phyloP scores from a whole-genome alignment of 2,329 filamentous ascomycete species.

The Microcyclosporella mali region DNA sequence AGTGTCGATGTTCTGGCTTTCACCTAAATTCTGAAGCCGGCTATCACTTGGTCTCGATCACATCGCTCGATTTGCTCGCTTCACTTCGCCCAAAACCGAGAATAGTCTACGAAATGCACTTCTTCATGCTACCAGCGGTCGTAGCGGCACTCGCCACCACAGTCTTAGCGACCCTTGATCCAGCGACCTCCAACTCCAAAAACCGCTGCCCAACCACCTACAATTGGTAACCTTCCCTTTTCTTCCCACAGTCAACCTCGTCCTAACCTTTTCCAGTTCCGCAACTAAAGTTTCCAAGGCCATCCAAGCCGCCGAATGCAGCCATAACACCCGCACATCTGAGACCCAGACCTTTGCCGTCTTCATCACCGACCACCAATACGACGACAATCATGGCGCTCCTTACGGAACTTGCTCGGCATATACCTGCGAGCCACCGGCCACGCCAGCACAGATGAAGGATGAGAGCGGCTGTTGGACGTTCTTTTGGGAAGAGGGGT shows the following conservation, averaged over 20 bases:
- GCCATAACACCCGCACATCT: slow-evolving; percentile 36
- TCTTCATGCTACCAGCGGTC: background rate
- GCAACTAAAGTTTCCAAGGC: slow-evolving; percentile 30
- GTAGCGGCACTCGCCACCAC: background rate
- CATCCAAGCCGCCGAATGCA: slow-evolving; percentile 41
- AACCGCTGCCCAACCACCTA: slow-evolving; percentile 28
- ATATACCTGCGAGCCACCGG: slow-evolving; percentile 35
- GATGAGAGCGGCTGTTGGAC: slow-evolving; percentile 37
- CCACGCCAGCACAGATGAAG: slow-evolving; percentile 26
- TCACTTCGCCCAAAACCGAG: too few relatives aligned
- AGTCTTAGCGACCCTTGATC: slow-evolving; percentile 32
- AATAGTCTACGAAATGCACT: slow-evolving; percentile 5
- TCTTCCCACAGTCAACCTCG: background rate
- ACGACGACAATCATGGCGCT: slow-evolving; percentile 40
- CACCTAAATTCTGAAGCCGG: too few relatives aligned
- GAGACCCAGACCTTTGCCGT: slow-evolving; percentile 37
- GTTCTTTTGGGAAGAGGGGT: slow-evolving; percentile 32
- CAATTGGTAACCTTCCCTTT: slow-evolving; percentile 13
- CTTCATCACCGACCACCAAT: slow-evolving; percentile 42
- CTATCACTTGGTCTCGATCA: background rate
- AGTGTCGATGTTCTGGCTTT: too few relatives aligned
- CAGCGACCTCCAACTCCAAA: slow-evolving; percentile 35
- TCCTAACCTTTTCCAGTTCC: slow-evolving; percentile 12
- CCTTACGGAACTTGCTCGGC: slow-evolving; percentile 46
- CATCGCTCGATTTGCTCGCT: background rate